Conservation (phyloP, 768 basidiomycete genomes). For the Nidularia sp. region DNA sequence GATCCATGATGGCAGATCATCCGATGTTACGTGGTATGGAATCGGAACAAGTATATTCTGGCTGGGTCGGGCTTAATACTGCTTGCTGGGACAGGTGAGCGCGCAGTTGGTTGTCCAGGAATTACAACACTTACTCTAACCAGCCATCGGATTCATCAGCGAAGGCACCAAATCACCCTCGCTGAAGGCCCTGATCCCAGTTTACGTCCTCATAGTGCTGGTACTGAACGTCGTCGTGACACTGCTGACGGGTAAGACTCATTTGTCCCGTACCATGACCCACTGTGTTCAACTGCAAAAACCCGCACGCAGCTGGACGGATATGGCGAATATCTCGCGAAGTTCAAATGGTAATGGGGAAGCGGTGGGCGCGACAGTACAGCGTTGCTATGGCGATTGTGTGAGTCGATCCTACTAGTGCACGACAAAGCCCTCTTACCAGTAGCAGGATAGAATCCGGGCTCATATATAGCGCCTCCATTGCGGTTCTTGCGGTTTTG, state of each 20-base stretch:
- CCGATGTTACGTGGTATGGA: slow-evolving; percentile 23
- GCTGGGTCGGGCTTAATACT: slow-evolving; percentile 10
- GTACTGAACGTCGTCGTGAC: slow-evolving; percentile 15
- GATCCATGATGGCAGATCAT: slow-evolving; percentile 18
- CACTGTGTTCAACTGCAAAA: not conserved
- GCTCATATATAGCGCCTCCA: slow-evolving; percentile 12
- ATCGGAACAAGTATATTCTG: slow-evolving; percentile 14
- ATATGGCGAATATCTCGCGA: slow-evolving; percentile 24
- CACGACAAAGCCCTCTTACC: not conserved
- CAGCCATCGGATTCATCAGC: slow-evolving; percentile 13
- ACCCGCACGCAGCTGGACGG: slow-evolving; percentile 15
- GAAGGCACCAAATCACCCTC: slow-evolving; percentile 9
- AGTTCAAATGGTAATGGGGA: slow-evolving; percentile 16
- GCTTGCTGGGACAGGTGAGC: slow-evolving; percentile 15
- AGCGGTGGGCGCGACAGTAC: slow-evolving; percentile 13
- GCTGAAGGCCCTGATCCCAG: slow-evolving; percentile 9
- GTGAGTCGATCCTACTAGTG: slow-evolving; percentile 10
- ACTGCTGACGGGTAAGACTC: slow-evolving; percentile 12
- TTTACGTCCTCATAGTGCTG: slow-evolving; percentile 9
- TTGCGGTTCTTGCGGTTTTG: slow-evolving; percentile 8
- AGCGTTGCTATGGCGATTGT: slow-evolving; percentile 19
- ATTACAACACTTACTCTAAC: not conserved
- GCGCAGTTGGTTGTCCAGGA: not conserved
- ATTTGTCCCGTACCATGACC: not conserved
- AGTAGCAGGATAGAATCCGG: slow-evolving; percentile 16